Evolutionary conservation across 306 rosid species (phyloP).

Genomic region (Cyamopsis tetragonoloba): DNA sequence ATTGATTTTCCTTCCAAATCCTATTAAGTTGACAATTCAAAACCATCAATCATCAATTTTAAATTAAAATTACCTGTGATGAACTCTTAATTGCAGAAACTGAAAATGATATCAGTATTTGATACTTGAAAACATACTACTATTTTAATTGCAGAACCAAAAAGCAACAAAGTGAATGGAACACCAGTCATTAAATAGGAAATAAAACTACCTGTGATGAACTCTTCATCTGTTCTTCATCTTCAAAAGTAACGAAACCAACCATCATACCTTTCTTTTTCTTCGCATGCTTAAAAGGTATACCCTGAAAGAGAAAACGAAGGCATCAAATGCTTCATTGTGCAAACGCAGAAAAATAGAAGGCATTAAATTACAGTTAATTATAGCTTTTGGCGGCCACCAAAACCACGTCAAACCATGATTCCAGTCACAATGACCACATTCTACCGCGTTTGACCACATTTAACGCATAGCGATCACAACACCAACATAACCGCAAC

Average conservation of each 20-base stretch:
- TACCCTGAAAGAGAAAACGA: conserved; percentile 41
- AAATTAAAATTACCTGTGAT: no score
- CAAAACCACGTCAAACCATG: no score
- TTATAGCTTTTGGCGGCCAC: no score
- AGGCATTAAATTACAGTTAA: no score
- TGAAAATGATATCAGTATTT: no score
- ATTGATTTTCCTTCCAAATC: conserved; percentile 58
- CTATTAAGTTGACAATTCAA: conserved; percentile 35
- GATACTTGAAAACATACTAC: no score
- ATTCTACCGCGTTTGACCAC: no score
- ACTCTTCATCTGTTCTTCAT: conserved; percentile 57
- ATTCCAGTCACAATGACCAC: no score
- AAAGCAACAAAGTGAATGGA: conserved; percentile 19
- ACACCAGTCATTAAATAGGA: conserved; percentile 1
- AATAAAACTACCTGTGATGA: conserved; percentile 52
- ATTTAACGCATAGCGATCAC: no score
- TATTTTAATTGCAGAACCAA: conserved; percentile 20
- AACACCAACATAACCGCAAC: no score
- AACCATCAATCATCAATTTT: neutral
- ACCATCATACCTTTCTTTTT: conserved; percentile 80
- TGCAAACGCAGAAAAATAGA: neutral
- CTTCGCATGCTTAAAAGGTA: conserved; percentile 67
- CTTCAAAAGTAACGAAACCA: conserved; percentile 70
- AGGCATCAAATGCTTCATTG: neutral
- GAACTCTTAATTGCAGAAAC: no score